A percentile compares a stretch with the other conserved stretches of the same genome.
Evolutionary conservation across 2,329 filamentous ascomycete species (phyloP).

Genomic region (Cladosporium cucumerinum): DNA sequence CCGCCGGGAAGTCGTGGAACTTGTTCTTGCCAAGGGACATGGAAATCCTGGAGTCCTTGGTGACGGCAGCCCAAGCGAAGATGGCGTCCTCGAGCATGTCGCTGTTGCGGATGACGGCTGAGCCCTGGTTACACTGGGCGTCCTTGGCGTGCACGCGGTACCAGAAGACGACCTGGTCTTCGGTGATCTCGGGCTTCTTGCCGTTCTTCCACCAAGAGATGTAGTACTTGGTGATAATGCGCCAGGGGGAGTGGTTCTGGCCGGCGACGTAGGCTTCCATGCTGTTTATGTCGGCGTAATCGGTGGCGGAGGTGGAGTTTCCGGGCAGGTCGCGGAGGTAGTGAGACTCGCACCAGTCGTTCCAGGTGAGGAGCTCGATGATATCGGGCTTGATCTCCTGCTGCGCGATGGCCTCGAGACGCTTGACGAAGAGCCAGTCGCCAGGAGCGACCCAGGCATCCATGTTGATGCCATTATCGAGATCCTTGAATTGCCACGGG

Average conservation of each 20-base stretch:
- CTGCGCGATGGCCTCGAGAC: slow-evolving; percentile 27
- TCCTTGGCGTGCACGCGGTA: slow-evolving; percentile 39
- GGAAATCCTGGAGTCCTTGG: slow-evolving; percentile 31
- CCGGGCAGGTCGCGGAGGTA: slow-evolving; percentile 39
- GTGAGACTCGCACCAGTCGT: slow-evolving; percentile 40
- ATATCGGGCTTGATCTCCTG: slow-evolving; percentile 36
- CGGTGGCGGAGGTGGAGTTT: slow-evolving; percentile 18
- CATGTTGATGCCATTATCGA: slow-evolving; percentile 35
- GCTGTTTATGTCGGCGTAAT: slow-evolving; percentile 33
- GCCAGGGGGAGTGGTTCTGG: slow-evolving; percentile 38
- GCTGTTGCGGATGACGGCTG: slow-evolving; percentile 34
- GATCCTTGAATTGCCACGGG: slow-evolving; percentile 41
- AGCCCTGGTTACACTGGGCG: slow-evolving; percentile 32
- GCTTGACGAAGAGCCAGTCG: slow-evolving; percentile 37
- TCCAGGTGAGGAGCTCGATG: slow-evolving; percentile 40
- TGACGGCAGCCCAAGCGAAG: slow-evolving; percentile 39
- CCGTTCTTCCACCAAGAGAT: slow-evolving; percentile 38
- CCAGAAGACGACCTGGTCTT: slow-evolving; percentile 40
- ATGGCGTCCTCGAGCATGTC: slow-evolving; percentile 35
- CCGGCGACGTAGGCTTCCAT: slow-evolving; percentile 37
- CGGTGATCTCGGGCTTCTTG: slow-evolving; percentile 31
- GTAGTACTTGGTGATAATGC: slow-evolving; percentile 40
- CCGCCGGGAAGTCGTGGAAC: slow-evolving; percentile 34
- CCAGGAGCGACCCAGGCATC: slow-evolving; percentile 38
- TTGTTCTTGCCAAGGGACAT: slow-evolving; percentile 35